Conservation (phyloP, 768 basidiomycete species). For the Rhodotorula babjevae region DNA sequence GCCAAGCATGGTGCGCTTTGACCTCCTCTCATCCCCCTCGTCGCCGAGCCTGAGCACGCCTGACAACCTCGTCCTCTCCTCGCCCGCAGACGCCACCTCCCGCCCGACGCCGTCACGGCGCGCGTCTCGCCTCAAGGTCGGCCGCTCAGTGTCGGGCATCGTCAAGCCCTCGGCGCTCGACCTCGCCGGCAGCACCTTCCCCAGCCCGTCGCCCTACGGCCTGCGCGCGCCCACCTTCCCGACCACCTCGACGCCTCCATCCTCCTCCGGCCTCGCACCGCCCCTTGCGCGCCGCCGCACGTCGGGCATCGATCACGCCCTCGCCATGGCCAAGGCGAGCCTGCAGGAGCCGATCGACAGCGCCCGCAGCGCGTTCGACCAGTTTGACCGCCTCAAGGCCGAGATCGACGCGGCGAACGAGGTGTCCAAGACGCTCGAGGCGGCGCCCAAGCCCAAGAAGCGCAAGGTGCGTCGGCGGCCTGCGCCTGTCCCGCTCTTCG, state of each 20-base stretch:
- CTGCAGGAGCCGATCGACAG: neutral
- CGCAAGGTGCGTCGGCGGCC: neutral
- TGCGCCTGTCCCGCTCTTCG: neutral
- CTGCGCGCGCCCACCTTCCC: no score
- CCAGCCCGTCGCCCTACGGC: neutral
- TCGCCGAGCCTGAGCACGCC: neutral
- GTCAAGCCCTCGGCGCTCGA: neutral
- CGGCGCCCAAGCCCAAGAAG: neutral
- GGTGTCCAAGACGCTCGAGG: neutral
- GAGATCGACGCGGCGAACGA: neutral
- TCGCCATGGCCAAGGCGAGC: slow-evolving; percentile 3
- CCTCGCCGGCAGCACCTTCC: neutral
- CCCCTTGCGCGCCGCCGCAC: neutral
- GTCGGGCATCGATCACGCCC: neutral
- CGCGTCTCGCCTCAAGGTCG: neutral
- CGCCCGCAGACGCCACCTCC: neutral
- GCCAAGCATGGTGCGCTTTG: neutral
- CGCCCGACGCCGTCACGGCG: neutral
- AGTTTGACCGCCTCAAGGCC: no score
- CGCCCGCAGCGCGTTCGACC: no score
- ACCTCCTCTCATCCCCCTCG: no score
- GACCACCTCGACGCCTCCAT: neutral
- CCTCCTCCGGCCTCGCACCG: neutral
- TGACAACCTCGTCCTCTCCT: neutral
- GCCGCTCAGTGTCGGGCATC: neutral